Base-by-base conservation (phyloP, 495 filamentous ascomycete species). In the Penicillium lividum region DNA sequence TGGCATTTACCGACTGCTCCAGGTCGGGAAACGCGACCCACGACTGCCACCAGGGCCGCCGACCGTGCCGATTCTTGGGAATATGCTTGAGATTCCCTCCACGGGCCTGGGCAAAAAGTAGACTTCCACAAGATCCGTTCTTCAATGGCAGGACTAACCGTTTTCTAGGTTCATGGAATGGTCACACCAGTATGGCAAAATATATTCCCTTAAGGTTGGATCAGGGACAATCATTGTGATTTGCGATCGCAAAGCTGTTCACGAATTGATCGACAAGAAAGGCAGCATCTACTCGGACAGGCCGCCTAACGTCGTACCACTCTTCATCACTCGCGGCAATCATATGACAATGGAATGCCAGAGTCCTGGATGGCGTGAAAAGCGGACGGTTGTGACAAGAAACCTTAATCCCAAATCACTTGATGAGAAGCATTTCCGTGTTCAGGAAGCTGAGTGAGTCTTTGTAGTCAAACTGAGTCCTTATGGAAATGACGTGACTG, bases 251-350 rank as follows among this genome's bases (percentile, higher is more conserved):
- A 57, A 60, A 1, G 44, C 75, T 0, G 62, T 77, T 47, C 74
- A 75, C 40, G 68, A 82, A 43, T 57, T 81, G 7, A 25, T 83
- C 15, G 80, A 83, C 57, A 71, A 70, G 29, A 74, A 72, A 49
- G 71, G 71, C 53, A 60, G 66, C 25, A 67, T 70, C n/a, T 81
- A 79, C 63, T 77, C 69, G 58, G 59, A 72, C 18, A 71, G 82
- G 6, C 83, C 81, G 0, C 52, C 45, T 1, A 77, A 72, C n/a
- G 73, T 76, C 46, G 73, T 86, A 15, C 63, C 65, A 7, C 62
- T 75, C 43, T 68, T 82, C 48, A 72, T 82, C 36, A 72, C 73
- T 3, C 42, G 59, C 0, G 77, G 77, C 4, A 74, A 81, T 52
- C 81, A 82, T 56, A 53, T 81, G 5, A 68, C 82, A 0, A 43